Percentiles rank a stretch among this genome's conserved stretches.
These are phyloP conservation scores for Tripidium arundinaceum DNA, from an alignment of 202 grass and related monocot species.

Conservation along the genomic window DNA sequence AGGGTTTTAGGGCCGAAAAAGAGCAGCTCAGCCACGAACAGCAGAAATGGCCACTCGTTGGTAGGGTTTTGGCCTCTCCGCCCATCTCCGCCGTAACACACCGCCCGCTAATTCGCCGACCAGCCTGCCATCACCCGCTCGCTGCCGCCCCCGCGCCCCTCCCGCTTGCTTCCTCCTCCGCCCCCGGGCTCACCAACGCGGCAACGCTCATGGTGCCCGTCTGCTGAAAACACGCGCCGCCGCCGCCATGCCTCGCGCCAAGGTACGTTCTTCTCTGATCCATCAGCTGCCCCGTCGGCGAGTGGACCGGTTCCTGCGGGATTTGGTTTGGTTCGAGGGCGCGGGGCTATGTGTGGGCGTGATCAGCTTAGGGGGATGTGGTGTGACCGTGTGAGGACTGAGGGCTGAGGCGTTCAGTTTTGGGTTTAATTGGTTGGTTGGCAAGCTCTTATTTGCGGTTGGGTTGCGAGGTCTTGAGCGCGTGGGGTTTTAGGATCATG, in stretches of 20 bases:
- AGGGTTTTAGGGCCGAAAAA: conserved; percentile 22
- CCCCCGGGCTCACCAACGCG: neutral
- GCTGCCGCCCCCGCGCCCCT: neutral
- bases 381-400: neutral
- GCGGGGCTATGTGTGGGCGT: neutral
- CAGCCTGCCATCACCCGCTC: neutral
- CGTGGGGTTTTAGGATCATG: neutral
- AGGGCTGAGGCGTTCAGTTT: neutral
- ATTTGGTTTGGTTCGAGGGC: neutral
- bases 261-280: conserved; percentile 9
- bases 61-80: neutral
- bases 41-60: conserved; percentile 3
- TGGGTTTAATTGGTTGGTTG: neutral
- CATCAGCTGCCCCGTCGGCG: neutral
- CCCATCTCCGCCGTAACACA: neutral
- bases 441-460: neutral
- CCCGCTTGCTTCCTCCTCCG: neutral
- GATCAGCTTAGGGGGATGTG: neutral
- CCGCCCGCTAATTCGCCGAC: neutral
- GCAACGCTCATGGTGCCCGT: neutral
- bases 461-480: neutral
- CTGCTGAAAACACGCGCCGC: neutral
- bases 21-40: neutral
- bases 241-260: neutral
- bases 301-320: neutral